A percentile compares a stretch with the other conserved stretches of the same genome.
phyloP scores from a whole-genome alignment of 2,329 filamentous ascomycete genomes.

The Cercospora berteroae region DNA sequence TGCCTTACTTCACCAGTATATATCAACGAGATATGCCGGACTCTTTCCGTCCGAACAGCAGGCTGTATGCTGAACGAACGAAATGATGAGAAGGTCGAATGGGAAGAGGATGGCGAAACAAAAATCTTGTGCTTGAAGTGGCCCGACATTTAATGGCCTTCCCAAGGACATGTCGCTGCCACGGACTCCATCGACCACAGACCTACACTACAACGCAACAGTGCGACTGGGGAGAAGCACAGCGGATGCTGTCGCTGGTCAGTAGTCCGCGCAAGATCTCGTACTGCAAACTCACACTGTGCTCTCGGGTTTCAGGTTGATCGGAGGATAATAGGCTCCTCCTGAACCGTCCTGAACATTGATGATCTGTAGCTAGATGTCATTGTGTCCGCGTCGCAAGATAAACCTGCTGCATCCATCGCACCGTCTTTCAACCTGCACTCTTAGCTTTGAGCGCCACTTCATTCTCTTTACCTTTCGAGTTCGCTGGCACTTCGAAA shows the following conservation, averaged over 20 bases:
- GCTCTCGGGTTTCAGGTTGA: neutral
- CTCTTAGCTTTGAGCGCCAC: neutral
- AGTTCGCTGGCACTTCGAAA: conserved; percentile 48
- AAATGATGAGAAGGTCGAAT: too few relatives aligned
- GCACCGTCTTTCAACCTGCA: neutral
- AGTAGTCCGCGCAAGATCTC: neutral
- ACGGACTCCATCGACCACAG: neutral
- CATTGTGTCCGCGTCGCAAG: neutral
- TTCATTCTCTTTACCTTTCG: neutral
- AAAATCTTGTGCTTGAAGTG: too few relatives aligned
- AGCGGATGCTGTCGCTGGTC: neutral
- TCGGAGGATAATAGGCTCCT: neutral
- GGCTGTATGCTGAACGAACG: too few relatives aligned
- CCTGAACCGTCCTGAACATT: neutral
- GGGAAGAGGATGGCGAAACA: too few relatives aligned
- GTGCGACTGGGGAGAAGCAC: neutral
- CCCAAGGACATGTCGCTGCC: neutral
- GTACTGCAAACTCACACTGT: neutral
- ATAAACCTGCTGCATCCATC: neutral
- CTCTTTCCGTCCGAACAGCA: too few relatives aligned
- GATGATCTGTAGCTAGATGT: neutral
- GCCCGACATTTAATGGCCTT: neutral
- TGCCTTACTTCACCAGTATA: neutral
- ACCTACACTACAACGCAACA: neutral
- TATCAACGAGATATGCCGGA: neutral